These are phyloP conservation scores for Aspergillus ibericus DNA, from an alignment of 2,329 filamentous ascomycete species.

Conservation along the genomic window DNA sequence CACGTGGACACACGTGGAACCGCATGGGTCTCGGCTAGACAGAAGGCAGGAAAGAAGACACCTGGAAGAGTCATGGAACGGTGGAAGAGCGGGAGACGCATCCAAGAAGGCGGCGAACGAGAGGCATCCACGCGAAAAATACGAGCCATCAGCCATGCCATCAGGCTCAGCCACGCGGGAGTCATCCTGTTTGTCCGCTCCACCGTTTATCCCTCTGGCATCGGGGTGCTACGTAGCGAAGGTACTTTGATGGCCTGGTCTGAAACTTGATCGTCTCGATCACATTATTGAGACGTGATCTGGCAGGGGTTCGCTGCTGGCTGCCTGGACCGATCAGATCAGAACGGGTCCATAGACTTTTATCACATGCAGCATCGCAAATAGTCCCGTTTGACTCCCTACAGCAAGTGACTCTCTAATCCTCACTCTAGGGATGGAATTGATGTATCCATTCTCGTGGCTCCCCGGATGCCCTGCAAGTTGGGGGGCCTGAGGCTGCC, in stretches of 20 bases:
- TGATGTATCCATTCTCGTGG: conserved; percentile 11
- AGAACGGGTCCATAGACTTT: conserved; percentile 4
- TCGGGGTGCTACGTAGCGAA: not conserved
- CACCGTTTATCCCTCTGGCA: conserved; percentile 1
- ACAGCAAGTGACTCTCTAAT: not conserved
- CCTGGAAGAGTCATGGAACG: conserved; percentile 30
- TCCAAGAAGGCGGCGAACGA: not conserved
- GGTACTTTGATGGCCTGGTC: not conserved
- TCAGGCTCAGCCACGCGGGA: conserved; percentile 14
- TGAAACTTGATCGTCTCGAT: not conserved
- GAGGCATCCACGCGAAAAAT: conserved; percentile 1
- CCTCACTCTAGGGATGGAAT: conserved; percentile 8
- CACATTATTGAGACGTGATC: not conserved
- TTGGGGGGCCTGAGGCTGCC: not conserved
- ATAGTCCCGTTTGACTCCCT: conserved; percentile 7
- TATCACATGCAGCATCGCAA: conserved; percentile 13
- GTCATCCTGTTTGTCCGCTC: conserved; percentile 4
- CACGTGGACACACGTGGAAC: conserved; percentile 40
- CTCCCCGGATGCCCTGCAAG: not conserved
- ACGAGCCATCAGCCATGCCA: conserved; percentile 6
- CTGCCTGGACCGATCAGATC: conserved; percentile 11
- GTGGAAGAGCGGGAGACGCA: conserved; percentile 20
- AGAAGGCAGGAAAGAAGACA: conserved; percentile 21
- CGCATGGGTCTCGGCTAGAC: conserved; percentile 29
- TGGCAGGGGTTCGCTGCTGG: not conserved